A percentile compares a stretch with the other conserved stretches of the same genome.
phyloP scores from a whole-genome alignment of 2,329 filamentous ascomycete species.

The Claviceps arundinis region DNA sequence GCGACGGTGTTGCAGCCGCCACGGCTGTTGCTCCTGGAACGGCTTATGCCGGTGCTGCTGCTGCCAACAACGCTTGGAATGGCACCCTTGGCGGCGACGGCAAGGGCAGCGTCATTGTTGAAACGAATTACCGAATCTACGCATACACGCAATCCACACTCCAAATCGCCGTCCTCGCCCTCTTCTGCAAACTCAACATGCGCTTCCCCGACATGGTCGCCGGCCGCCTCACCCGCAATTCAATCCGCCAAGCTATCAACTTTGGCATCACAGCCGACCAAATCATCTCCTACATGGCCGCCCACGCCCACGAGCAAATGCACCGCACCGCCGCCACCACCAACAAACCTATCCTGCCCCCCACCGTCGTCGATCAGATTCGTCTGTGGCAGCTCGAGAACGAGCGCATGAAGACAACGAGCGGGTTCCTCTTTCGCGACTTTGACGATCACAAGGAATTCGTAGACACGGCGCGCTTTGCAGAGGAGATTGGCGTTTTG shows the following conservation, averaged over 20 bases:
- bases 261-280: slow-evolving; percentile 91
- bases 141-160: slow-evolving; percentile 90
- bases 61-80: slow-evolving; percentile 8
- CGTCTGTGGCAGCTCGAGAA: slow-evolving; percentile 95
- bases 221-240: slow-evolving; percentile 78
- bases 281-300: slow-evolving; percentile 83
- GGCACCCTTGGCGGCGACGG: slow-evolving; percentile 25
- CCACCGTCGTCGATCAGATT: slow-evolving; percentile 95
- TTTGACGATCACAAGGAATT: slow-evolving; percentile 64
- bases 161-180: slow-evolving; percentile 83
- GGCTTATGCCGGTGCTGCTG: slow-evolving; percentile 13
- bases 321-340: slow-evolving; percentile 47
- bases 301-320: slow-evolving; percentile 92
- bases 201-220: slow-evolving; percentile 92
- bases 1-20: slow-evolving; percentile 55
- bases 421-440: slow-evolving; percentile 81
- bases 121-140: slow-evolving; percentile 96
- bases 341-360: slow-evolving; percentile 65
- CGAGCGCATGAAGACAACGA: slow-evolving; percentile 76
- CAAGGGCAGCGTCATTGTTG: slow-evolving; percentile 83
- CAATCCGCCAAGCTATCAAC: slow-evolving; percentile 73
- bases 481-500: slow-evolving; percentile 80
- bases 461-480: slow-evolving; percentile 58
- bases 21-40: slow-evolving; percentile 30
- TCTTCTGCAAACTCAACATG: slow-evolving; percentile 78